Evolutionary conservation across 2,329 filamentous ascomycete genomes (phyloP).

Genomic region (Aspergillus fumigatiaffinis): DNA sequence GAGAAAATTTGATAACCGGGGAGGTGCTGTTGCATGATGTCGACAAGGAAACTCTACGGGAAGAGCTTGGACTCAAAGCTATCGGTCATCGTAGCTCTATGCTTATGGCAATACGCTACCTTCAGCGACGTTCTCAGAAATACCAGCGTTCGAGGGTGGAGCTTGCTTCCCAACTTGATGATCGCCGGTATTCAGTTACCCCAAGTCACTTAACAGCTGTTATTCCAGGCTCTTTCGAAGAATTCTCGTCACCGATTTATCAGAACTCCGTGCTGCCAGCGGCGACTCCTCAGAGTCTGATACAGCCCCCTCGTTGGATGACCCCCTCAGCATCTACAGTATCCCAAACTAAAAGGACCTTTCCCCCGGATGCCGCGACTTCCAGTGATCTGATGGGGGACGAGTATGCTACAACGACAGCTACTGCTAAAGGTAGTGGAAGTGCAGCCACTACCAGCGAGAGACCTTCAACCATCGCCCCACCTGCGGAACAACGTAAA

Average conservation of each 20-base stretch:
- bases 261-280: not conserved
- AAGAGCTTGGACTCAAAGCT: conserved; percentile 56
- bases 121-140: conserved; percentile 51
- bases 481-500: not conserved
- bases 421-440: not conserved
- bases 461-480: not conserved
- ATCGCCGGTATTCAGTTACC: conserved; percentile 2
- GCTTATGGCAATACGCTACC: conserved; percentile 52
- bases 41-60: conserved; percentile 44
- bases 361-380: not conserved
- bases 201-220: not conserved
- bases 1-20: conserved; percentile 63
- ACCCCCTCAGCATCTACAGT: not conserved
- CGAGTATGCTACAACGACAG: not conserved
- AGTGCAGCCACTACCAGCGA: not conserved
- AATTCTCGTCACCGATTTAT: not conserved
- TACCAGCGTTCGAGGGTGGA: conserved; percentile 36
- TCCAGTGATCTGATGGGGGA: not conserved
- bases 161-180: not conserved
- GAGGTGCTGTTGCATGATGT: conserved; percentile 59
- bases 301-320: not conserved
- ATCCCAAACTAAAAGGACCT: not conserved
- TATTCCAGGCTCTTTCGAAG: not conserved
- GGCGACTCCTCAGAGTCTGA: not conserved
- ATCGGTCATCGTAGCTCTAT: conserved; percentile 58